Base-by-base conservation (phyloP, 495 filamentous ascomycete species). In the Aeminium ludgeri region DNA sequence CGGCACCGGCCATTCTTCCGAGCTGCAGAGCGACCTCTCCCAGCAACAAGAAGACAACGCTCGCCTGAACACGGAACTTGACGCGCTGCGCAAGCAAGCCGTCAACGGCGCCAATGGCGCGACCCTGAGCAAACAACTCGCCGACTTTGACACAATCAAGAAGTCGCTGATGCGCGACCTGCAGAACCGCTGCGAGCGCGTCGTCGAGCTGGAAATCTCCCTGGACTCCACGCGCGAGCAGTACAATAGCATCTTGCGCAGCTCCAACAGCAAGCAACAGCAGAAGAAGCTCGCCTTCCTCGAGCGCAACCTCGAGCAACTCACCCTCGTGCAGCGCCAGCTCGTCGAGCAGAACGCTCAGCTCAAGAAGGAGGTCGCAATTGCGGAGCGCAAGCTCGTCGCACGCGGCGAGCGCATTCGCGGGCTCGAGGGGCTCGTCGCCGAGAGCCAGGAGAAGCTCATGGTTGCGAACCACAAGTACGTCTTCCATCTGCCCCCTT, bases 211-310 rank as follows among this genome's bases (percentile, higher is more conserved):
- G 20, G 89, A 97, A 55, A 96, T 97, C 50, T 89, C 82, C 18
- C 67, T 97, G 23, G 89, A 97, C 54, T 85, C 93, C 64, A 92
- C 89, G 3, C 76, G 89, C 35, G 91, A 97, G 64, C 89, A 96
- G 61, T 97, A 97, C 62, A 95, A 96, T 65, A 92, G 92, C 49
- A 87, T 97, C 34, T 72, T 97, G 29, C 78, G 87, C 23, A 82
- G 82, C 15, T 92, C 83, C 40, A 96, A 96, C 68, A 95, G 91
- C 67, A 80, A 86, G 29, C 85, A 86, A 17, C 89, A 97, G 63
- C 89, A 96, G 61, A 97, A 97, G 76, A 97, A 96, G 72, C 95
- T 97, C 83, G 89, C 86, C 6, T 97, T 97, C 74, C 65, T 97
- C 32, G 91, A 97, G 63, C 80, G 89, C 55, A 97, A 97, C 59